Base-by-base conservation (phyloP, 108 stramenopile species). In the Cylindrotheca fusiformis region DNA sequence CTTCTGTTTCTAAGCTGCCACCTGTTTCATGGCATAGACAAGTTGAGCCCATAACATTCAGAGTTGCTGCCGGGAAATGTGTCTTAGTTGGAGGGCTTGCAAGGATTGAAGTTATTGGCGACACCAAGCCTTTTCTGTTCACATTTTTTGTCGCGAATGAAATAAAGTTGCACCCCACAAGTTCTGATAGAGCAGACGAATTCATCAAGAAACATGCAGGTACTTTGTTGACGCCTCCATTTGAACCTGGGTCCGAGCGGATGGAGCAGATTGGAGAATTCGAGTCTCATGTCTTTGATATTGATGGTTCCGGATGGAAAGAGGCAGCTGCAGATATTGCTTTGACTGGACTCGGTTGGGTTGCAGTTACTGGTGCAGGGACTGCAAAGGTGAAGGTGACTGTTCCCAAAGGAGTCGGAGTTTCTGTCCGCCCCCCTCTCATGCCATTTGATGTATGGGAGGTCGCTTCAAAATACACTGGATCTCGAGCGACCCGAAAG, bases 91-190 rank as follows among this genome's bases (percentile, higher is more conserved):
- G 94, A 51, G 94, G 91, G 27, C 72, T 95, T 14, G 94, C 89
- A 30, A 79, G 80, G 50, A 77, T 95, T 52, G 91, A 89, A 56
- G 75, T 95, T 5, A 77, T 90, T 58, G 91, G 88, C 60, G 91
- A 92, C 32, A 77, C 67, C 53, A 88, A 86, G 58, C 88, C 90
- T 17, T 96, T 97, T 58, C 71, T 97, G 22, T 88, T 97, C 33
- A 97, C 97, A 1, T 92, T 97, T 57, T 97, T 94, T 79, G 95
- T 97, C 46, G 85, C 95, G 20, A 96, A 97, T 66, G 87, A 95
- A 8, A 92, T 99, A 52, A 97, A 97, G 56, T 75, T 99, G 29
- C 98, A 99, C 65, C 82, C 82, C 0, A 91, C 93, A 8, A 84
- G 83, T 59, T 67, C 79, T 0, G 46, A 58, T 4, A 88, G 68